Evolutionary conservation across 73 alveolate genomes (phyloP).

Genomic region (Symbiodinium natans): DNA sequence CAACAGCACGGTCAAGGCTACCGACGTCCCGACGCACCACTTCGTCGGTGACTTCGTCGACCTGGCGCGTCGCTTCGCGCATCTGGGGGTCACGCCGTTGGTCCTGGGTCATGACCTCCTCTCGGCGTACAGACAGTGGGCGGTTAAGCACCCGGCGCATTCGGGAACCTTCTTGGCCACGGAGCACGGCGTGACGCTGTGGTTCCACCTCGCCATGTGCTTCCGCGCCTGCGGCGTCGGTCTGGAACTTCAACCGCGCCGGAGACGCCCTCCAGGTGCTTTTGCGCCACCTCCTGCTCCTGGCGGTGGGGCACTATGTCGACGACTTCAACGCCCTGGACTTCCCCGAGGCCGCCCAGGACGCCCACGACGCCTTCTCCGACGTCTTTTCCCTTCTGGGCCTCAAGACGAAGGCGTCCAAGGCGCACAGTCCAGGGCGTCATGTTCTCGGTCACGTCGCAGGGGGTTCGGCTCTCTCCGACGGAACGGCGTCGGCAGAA

Average conservation of each 20-base stretch:
- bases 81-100: not conserved
- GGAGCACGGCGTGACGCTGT: not conserved
- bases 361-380: not conserved
- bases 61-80: no score
- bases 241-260: slow-evolving; percentile 5
- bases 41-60: no score
- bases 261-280: not conserved
- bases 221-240: slow-evolving; percentile 30
- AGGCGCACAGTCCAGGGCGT: not conserved
- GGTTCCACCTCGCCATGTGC: not conserved
- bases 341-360: not conserved
- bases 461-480: not conserved
- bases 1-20: not conserved
- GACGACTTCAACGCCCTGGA: not conserved
- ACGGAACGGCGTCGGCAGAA: not conserved
- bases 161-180: not conserved
- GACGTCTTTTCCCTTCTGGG: not conserved
- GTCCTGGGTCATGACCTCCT: not conserved
- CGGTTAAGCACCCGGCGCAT: not conserved
- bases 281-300: not conserved
- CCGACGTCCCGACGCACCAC: not conserved
- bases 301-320: not conserved
- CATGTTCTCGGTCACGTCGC: not conserved
- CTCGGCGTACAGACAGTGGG: not conserved
- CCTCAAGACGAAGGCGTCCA: not conserved